These are phyloP conservation scores for Yamadazyma aaseri DNA, from an alignment of 1,139 yeast species.

Conservation along the genomic window DNA sequence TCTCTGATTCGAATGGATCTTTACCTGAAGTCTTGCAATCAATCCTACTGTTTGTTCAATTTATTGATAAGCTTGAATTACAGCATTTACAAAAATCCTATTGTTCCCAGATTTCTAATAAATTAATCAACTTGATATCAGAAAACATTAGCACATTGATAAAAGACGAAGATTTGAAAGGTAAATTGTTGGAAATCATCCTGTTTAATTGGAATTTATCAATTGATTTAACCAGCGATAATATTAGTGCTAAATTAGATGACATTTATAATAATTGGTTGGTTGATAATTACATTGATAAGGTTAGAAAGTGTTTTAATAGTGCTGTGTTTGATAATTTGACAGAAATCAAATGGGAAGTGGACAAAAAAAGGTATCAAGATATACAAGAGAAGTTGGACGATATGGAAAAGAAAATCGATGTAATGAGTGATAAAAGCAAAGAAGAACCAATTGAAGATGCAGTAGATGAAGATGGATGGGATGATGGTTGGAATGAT, in stretches of 20 bases:
- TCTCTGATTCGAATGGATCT: conserved; percentile 7
- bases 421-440: conserved; percentile 14
- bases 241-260: conserved; percentile 23
- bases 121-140: conserved; percentile 29
- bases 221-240: conserved; percentile 11
- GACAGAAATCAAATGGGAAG: conserved; percentile 14
- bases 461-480: conserved; percentile 22
- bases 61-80: conserved; percentile 27
- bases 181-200: conserved; percentile 23
- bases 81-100: conserved; percentile 25
- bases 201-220: conserved; percentile 32
- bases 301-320: conserved; percentile 20
- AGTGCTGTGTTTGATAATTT: conserved; percentile 11
- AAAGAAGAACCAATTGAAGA: conserved; percentile 10
- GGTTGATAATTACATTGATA: conserved; percentile 26
- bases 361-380: conserved; percentile 10
- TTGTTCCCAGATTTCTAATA: conserved; percentile 30
- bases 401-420: conserved; percentile 16
- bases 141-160: conserved; percentile 27
- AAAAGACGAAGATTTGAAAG: conserved; percentile 13
- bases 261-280: conserved; percentile 32
- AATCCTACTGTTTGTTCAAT: conserved; percentile 26
- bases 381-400: conserved; percentile 13
- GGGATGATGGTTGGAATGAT: conserved; percentile 26
- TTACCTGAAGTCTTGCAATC: conserved; percentile 17